Evolutionary conservation across 495 filamentous ascomycete species (phyloP).

Genomic region (Xylaria sp.): DNA sequence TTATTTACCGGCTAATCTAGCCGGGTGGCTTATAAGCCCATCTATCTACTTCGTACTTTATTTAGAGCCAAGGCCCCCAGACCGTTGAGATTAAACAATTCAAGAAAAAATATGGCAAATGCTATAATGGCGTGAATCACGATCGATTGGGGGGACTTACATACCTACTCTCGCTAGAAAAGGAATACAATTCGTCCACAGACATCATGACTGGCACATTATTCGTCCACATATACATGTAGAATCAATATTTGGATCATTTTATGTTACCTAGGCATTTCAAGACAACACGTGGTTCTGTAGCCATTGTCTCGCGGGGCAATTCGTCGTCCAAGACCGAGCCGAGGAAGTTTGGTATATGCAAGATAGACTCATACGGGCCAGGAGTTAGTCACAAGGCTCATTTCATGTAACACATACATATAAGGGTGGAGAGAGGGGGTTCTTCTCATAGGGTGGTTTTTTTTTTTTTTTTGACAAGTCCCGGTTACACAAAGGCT

Average conservation of each 20-base stretch:
- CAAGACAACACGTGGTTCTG: slow-evolving; percentile 6
- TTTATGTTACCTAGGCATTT: not conserved
- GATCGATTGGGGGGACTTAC: not conserved
- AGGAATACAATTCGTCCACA: not conserved
- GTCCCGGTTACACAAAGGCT: slow-evolving; percentile 8
- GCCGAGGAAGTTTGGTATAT: not conserved
- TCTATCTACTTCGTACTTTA: too few relatives aligned
- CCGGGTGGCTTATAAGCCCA: slow-evolving; percentile 1
- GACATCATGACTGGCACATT: not conserved
- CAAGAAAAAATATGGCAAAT: not conserved
- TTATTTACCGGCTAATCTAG: slow-evolving; percentile 3
- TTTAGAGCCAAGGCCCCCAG: not conserved
- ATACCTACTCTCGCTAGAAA: not conserved
- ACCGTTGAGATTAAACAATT: not conserved
- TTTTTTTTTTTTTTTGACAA: too few relatives aligned
- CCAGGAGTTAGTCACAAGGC: too few relatives aligned
- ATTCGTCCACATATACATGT: not conserved
- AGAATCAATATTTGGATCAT: not conserved
- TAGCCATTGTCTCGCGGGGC: not conserved
- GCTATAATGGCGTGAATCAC: not conserved
- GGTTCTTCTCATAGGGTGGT: not conserved
- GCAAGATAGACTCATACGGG: not conserved
- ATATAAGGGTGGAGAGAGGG: too few relatives aligned
- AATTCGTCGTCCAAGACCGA: not conserved
- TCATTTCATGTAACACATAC: too few relatives aligned